These are phyloP conservation scores for Hebeloma cylindrosporum DNA, from an alignment of 768 basidiomycete genomes.

Conservation along the genomic window DNA sequence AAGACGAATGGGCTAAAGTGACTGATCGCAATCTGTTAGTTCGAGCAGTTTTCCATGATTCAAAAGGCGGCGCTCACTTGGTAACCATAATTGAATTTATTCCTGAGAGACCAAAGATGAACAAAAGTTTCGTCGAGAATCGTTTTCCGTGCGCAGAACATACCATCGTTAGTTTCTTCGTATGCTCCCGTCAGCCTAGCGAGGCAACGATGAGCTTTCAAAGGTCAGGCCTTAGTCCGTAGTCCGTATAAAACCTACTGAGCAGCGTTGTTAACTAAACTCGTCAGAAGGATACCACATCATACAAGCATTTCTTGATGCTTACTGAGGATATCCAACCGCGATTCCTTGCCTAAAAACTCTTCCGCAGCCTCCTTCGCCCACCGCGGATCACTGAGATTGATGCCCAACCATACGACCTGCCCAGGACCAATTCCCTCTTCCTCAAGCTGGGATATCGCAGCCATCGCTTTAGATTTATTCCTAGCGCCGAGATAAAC, in stretches of 20 bases:
- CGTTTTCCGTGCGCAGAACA: neutral
- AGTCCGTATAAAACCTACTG: constrained; percentile 13
- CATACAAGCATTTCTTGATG: neutral
- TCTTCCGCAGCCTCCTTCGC: constrained; percentile 37
- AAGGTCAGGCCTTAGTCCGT: too few species aligned
- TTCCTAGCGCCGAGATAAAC: constrained; percentile 27
- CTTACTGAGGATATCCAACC: constrained; percentile 26
- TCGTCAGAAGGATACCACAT: neutral
- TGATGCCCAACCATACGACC: constrained; percentile 44
- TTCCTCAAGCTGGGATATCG: constrained; percentile 22
- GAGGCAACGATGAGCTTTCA: neutral
- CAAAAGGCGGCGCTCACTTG: constrained; percentile 18
- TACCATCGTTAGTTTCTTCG: constrained; percentile 26
- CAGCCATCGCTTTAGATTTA: constrained; percentile 23
- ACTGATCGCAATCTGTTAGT: constrained; percentile 9
- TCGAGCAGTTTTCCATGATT: neutral
- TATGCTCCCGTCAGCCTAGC: constrained; percentile 19
- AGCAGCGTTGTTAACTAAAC: constrained; percentile 28
- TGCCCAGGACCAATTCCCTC: constrained; percentile 32
- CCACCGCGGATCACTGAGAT: constrained; percentile 35
- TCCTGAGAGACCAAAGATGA: constrained; percentile 5
- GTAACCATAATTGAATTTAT: constrained; percentile 19
- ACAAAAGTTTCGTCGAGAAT: neutral
- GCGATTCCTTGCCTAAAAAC: constrained; percentile 41
- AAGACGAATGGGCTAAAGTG: constrained; percentile 32